Conservation (phyloP, 2,329 filamentous ascomycete genomes). For the Huntiella abstrusa region DNA sequence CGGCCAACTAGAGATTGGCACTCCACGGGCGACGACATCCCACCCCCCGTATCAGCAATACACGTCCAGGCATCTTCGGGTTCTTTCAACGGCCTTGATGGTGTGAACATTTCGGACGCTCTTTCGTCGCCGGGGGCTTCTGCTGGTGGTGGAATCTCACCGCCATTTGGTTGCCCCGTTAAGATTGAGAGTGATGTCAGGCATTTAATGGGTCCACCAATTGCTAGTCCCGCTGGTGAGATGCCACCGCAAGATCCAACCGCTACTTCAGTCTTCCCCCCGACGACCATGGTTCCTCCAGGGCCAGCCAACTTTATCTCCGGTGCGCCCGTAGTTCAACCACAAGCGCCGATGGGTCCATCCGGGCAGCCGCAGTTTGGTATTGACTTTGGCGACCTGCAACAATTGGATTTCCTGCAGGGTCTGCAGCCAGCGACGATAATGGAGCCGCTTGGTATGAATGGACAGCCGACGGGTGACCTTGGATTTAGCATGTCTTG, state of each 20-base stretch:
- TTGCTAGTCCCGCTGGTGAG: not conserved
- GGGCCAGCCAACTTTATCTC: too few relatives aligned
- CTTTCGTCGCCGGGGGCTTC: constrained; percentile 25
- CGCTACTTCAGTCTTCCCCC: not conserved
- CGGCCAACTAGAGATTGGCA: constrained; percentile 16
- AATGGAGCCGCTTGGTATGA: constrained; percentile 14
- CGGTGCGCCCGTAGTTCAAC: not conserved
- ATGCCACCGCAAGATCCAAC: not conserved
- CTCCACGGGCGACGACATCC: constrained; percentile 14
- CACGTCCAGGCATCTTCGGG: constrained; percentile 2
- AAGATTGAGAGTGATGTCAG: not conserved
- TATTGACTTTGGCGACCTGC: constrained; percentile 28
- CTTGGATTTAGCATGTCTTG: constrained; percentile 49
- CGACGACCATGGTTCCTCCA: not conserved
- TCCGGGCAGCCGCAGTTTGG: constrained; percentile 1
- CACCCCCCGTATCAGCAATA: constrained; percentile 11
- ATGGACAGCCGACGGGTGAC: constrained; percentile 34
- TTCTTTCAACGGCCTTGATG: constrained; percentile 12
- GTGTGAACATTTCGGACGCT: constrained; percentile 22
- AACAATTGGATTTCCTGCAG: constrained; percentile 36
- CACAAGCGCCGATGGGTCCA: constrained; percentile 6
- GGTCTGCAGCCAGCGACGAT: constrained; percentile 17
- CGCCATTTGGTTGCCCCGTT: not conserved
- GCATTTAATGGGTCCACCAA: not conserved
- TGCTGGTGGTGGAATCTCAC: constrained; percentile 19